These are phyloP conservation scores for Lentinula raphanica DNA, from an alignment of 768 basidiomycete genomes.

Conservation along the genomic window DNA sequence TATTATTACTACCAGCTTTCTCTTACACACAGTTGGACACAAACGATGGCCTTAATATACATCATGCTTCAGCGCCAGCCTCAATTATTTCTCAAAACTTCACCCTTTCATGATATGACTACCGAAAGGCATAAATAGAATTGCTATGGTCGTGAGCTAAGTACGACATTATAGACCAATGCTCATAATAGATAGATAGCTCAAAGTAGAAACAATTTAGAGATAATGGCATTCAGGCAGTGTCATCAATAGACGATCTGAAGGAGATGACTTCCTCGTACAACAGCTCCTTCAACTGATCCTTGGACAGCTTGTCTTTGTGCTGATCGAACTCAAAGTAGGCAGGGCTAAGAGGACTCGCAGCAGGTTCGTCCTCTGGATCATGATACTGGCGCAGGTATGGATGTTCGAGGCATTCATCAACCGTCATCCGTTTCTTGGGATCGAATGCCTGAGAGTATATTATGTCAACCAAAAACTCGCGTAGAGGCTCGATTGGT, in stretches of 20 bases:
- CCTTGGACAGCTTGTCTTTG: conserved; percentile 72
- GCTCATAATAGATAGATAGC: conserved; percentile 3
- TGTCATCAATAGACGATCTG: conserved; percentile 50
- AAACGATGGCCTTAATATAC: too few species aligned
- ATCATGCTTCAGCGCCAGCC: too few species aligned
- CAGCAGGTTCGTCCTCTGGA: conserved; percentile 83
- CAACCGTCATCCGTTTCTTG: conserved; percentile 77
- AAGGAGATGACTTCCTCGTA: conserved; percentile 84
- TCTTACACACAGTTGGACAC: too few species aligned
- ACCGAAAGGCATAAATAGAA: background rate
- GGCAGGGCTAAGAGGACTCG: conserved; percentile 68
- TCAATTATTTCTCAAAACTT: background rate
- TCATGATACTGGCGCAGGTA: conserved; percentile 82
- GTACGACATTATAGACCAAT: background rate
- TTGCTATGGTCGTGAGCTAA: background rate
- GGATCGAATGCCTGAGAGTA: conserved; percentile 72
- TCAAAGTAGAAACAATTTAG: background rate
- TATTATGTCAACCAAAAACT: background rate
- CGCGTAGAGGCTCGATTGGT: background rate
- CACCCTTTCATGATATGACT: background rate
- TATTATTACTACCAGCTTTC: background rate
- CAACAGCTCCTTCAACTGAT: conserved; percentile 76
- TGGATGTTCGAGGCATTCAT: conserved; percentile 78
- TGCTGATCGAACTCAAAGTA: conserved; percentile 90
- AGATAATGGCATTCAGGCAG: background rate